Evolutionary conservation across 768 basidiomycete genomes (phyloP).

Genomic region (Lactarius akahatsu): DNA sequence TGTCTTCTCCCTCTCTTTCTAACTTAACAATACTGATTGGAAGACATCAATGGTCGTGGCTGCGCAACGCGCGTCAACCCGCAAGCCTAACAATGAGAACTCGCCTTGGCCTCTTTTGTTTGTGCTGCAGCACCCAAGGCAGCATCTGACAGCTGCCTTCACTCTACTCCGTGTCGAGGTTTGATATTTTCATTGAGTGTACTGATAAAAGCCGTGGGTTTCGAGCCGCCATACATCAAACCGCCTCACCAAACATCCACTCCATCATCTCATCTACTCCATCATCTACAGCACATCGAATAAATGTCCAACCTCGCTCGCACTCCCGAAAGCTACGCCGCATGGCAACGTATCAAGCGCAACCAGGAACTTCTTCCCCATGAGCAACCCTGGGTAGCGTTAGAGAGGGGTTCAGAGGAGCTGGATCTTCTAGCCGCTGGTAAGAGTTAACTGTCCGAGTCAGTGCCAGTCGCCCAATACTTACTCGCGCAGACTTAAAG

Average conservation of each 20-base stretch:
- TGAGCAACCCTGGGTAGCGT: neutral
- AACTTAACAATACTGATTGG: too few relatives aligned
- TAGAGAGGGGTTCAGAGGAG: neutral
- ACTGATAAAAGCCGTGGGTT: neutral
- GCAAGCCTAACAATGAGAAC: neutral
- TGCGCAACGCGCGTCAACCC: neutral
- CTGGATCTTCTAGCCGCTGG: neutral
- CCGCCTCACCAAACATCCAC: neutral
- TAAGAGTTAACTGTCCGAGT: neutral
- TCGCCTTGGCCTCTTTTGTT: neutral
- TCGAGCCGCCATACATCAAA: neutral
- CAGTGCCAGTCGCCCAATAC: neutral
- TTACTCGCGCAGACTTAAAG: neutral
- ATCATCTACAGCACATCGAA: neutral
- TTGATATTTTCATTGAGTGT: neutral
- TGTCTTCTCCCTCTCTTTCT: too few relatives aligned
- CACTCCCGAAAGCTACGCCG: slow-evolving; percentile 14
- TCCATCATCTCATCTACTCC: too few relatives aligned
- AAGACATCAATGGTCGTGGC: neutral
- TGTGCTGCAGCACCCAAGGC: neutral
- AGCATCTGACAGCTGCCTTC: neutral
- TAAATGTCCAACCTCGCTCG: slow-evolving; percentile 6
- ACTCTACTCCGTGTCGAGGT: neutral
- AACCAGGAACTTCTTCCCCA: neutral
- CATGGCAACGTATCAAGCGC: slow-evolving; percentile 15